Base-by-base conservation (phyloP, 768 basidiomycete genomes). In the Lentinula guzmanii region DNA sequence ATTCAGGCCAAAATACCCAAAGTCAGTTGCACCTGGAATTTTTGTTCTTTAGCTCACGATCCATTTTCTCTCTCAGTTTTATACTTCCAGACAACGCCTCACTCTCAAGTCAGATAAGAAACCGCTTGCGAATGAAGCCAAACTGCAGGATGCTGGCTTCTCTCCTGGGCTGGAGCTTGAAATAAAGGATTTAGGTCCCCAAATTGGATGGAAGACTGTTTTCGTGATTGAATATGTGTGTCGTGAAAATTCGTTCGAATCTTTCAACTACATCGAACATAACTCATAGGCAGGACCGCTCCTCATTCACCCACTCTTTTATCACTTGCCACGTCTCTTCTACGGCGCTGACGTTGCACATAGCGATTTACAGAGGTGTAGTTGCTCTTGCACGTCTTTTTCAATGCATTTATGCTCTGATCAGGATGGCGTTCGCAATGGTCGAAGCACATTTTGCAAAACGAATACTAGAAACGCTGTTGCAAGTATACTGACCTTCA, bases 161-260 rank as follows among this genome's bases (percentile, higher is more conserved):
- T 68, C 67, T 9, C 80, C 86, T 18, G 87, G 83, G 9, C 81
- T 79, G n/a, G 85, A 87, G 62, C 67, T 98, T 41, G 73, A 81
- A 41, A 79, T 95, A 62, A 97, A 97, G 73, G 97, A 98, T 73
- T 76, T 98, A 34, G 97, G 97, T 0, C 82, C 89, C 6, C 97
- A 99, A 72, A 77, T 96, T 50, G 82, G 85, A 67, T 98, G 95
- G 91, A 82, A 80, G 67, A 90, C 89, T 0, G 93, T 98, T 16
- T 98, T 93, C 72, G 70, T 98, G 54, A 77, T 90, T 55, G 97
- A 99, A 95, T 99, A 98, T 69, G 95, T 95, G 75, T 69, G 94
- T 72, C 3, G 24, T 41, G 24, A 34, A 18, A 59, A 41, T 34
- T 39, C 31, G 13, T 41, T 60, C 55, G 35, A 28, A 41, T 39